Evolutionary conservation across 257 asterid genomes (phyloP).

Genomic region (Solanum peruvianum): DNA sequence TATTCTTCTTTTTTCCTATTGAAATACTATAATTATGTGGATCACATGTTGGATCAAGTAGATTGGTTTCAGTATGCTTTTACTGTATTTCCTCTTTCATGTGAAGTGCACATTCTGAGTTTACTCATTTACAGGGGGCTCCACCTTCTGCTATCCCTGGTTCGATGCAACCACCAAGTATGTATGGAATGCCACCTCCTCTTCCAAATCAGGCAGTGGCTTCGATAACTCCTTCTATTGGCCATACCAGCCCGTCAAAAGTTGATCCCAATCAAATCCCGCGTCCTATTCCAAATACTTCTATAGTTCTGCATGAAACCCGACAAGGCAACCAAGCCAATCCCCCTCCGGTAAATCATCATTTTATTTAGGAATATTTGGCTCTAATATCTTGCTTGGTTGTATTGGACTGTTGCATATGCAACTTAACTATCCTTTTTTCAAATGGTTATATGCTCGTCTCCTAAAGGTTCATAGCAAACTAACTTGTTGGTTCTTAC

Average conservation of each 20-base stretch:
- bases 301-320: constrained; percentile 72
- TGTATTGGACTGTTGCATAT: background rate
- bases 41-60: background rate
- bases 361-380: background rate
- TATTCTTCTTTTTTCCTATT: background rate
- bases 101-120: constrained; percentile 11
- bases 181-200: constrained; percentile 81
- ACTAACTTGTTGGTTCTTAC: background rate
- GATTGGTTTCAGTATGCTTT: background rate
- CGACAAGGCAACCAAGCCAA: constrained; percentile 98
- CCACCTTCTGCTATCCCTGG: constrained; percentile 66
- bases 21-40: background rate
- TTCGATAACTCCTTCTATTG: constrained; percentile 28
- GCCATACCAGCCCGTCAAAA: constrained; percentile 64
- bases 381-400: background rate
- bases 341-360: constrained; percentile 79
- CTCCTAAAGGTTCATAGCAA: background rate
- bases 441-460: background rate
- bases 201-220: constrained; percentile 68
- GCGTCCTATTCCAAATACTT: constrained; percentile 59
- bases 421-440: background rate
- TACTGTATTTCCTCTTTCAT: background rate
- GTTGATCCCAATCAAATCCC: constrained; percentile 98
- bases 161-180: constrained; percentile 51
- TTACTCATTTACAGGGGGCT: constrained; percentile 38